Evolutionary conservation across 1,284 basidiomycete species (phyloP), one percentile per base, ranked within the genome.

Genomic region (Phellopilus nigrolimitatus): DNA sequence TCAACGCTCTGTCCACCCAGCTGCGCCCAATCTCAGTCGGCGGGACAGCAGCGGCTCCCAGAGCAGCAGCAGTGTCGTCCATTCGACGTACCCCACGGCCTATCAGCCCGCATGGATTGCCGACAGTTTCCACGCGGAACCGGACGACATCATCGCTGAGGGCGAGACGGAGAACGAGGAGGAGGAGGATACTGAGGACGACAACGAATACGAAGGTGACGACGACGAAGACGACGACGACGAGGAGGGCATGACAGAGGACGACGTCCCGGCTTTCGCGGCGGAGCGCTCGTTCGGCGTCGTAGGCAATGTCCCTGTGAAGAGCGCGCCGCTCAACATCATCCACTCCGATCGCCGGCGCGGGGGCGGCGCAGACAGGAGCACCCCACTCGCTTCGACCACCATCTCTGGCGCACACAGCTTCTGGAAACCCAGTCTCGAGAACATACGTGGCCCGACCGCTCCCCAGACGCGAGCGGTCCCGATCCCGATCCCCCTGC

Each of bases 341-440:
- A 13, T 37, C 5, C 49, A 30, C 21, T 34, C 30, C 33, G 36
- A 46, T 28, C 10, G 30, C n/a, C 6, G 15, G 9, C 19, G 19
- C 12, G 10, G 12, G 19, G 2, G 27, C 22, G 25, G 3, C 43
- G 10, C 43, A 46, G 41, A 33, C n/a, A 9, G n/a, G 10, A 12
- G 10, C 31, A n/a, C 31, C 31, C 3, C n/a, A 33, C 38, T 10
- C 17, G 17, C 4, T 10, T 39, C 12, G 10, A 17, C 38, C 12
- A 10, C 38, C 38, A 5, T 24, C 10, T 19, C 12, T 17, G n/a
- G 15, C 13, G 7, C n/a, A 19, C 49, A 51, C 24, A 51, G 24
- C 17, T n/a, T 50, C n/a, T 50, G 48, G 48, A 42, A 50, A 25
- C 48, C 48, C 13, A 50, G 40, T 33, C 31, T n/a, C 8, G 48